A percentile compares a stretch with the other conserved stretches of the same genome.
These are phyloP conservation scores for Venustampulla echinocandica DNA, from an alignment of 495 filamentous ascomycete genomes.

Conservation along the genomic window DNA sequence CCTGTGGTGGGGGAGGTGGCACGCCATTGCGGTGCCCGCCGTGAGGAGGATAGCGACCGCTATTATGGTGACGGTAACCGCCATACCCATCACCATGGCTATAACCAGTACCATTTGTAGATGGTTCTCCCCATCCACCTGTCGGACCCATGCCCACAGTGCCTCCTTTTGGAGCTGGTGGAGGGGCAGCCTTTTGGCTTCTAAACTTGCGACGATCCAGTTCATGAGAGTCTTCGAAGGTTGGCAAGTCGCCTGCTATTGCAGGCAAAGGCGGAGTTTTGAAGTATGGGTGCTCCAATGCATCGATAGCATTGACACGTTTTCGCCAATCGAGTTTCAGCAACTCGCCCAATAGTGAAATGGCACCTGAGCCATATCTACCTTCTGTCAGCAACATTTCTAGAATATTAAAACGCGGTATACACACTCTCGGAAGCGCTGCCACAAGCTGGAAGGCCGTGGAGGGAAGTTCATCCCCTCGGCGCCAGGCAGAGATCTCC, in stretches of 20 bases:
- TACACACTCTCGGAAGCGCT: constrained; percentile 61
- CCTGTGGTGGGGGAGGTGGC: constrained; percentile 17
- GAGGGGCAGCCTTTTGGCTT: constrained; percentile 64
- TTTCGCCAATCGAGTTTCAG: constrained; percentile 81
- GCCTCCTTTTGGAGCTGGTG: constrained; percentile 83
- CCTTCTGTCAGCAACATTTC: constrained; percentile 6
- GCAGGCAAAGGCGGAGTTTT: constrained; percentile 67
- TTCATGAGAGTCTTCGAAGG: constrained; percentile 91
- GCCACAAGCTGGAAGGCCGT: constrained; percentile 55
- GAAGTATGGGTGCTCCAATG: constrained; percentile 89
- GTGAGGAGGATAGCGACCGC: constrained; percentile 36
- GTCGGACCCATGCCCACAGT: constrained; percentile 71
- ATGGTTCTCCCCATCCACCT: constrained; percentile 44
- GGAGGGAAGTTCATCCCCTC: constrained; percentile 61
- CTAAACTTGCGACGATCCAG: constrained; percentile 84
- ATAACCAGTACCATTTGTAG: constrained; percentile 41
- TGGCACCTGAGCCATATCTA: constrained; percentile 46
- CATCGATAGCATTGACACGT: constrained; percentile 90
- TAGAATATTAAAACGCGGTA: neutral
- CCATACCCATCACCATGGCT: constrained; percentile 25
- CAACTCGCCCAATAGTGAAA: constrained; percentile 74
- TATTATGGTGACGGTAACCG: constrained; percentile 25
- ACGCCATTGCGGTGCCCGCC: constrained; percentile 32
- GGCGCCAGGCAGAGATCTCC: constrained; percentile 69
- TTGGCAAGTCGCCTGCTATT: constrained; percentile 70